Evolutionary conservation across 2,329 filamentous ascomycete genomes (phyloP).

Genomic region (Pseudocercospora pini-densiflorae): DNA sequence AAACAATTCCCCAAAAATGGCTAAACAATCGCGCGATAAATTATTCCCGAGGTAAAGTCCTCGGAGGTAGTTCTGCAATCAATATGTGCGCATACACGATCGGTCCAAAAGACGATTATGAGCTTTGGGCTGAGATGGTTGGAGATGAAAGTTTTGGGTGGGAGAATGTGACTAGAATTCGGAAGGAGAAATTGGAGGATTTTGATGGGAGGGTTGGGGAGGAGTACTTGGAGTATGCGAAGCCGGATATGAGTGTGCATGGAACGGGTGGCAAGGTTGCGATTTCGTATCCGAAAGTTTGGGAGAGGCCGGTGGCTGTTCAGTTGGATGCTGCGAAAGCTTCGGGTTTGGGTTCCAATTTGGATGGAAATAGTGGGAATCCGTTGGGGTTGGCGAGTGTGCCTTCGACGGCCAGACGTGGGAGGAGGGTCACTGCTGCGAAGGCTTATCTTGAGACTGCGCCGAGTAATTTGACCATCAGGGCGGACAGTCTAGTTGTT

Average conservation of each 20-base stretch:
- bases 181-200: background rate
- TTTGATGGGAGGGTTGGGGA: background rate
- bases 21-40: constrained; percentile 39
- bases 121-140: constrained; percentile 62
- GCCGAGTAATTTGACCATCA: background rate
- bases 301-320: background rate
- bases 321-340: background rate
- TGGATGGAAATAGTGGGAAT: background rate
- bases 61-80: constrained; percentile 52
- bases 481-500: background rate
- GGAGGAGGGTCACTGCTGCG: background rate
- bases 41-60: constrained; percentile 51
- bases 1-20: constrained; percentile 47
- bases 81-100: constrained; percentile 56
- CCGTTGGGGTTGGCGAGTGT: background rate
- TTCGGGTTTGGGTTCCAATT: background rate
- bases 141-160: constrained; percentile 62
- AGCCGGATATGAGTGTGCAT: constrained; percentile 1
- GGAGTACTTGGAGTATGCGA: background rate
- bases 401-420: background rate
- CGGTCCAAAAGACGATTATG: constrained; percentile 64
- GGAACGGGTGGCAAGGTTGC: background rate
- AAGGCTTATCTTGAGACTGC: background rate
- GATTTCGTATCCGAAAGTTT: background rate
- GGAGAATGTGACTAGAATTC: constrained; percentile 48